Conservation (phyloP, 768 basidiomycete genomes). For the Amyloporia xantha region DNA sequence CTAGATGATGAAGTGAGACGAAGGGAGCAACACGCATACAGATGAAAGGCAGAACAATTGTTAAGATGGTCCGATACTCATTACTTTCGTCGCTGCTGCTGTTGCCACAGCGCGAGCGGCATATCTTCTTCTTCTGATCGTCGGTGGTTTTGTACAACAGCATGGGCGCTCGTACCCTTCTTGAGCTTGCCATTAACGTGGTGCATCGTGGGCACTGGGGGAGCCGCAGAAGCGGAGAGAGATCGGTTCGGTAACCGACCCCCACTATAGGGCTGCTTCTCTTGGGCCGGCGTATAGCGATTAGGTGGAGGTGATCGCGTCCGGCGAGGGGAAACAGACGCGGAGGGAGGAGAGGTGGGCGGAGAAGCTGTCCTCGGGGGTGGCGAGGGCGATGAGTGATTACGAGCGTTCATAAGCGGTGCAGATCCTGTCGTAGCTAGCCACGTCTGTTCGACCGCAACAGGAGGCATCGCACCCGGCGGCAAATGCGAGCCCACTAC, state of each 20-base stretch:
- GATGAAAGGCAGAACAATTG: neutral
- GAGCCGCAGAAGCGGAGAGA: slow-evolving; percentile 56
- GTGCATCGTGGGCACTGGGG: slow-evolving; percentile 31
- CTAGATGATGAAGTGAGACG: slow-evolving; percentile 15
- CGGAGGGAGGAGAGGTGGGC: slow-evolving; percentile 20
- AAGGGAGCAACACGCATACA: neutral
- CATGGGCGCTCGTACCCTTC: slow-evolving; percentile 65
- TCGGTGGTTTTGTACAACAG: slow-evolving; percentile 36
- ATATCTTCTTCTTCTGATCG: slow-evolving; percentile 64
- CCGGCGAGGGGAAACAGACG: slow-evolving; percentile 31
- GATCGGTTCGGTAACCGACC: slow-evolving; percentile 57
- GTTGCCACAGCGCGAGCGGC: slow-evolving; percentile 75
- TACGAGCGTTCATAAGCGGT: slow-evolving; percentile 18
- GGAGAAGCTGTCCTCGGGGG: slow-evolving; percentile 26
- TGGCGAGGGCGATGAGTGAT: slow-evolving; percentile 28
- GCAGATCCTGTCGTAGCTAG: slow-evolving; percentile 26
- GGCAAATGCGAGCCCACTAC: slow-evolving; percentile 38
- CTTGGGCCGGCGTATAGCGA: slow-evolving; percentile 29
- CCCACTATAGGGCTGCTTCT: slow-evolving; percentile 21
- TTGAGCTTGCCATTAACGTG: slow-evolving; percentile 45
- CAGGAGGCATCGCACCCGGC: slow-evolving; percentile 59
- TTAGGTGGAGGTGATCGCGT: slow-evolving; percentile 51
- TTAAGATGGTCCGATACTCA: neutral
- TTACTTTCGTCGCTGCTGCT: slow-evolving; percentile 54
- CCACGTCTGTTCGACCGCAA: slow-evolving; percentile 27